These are phyloP conservation scores for Nematocida ausubeli DNA, from an alignment of 371 early-diverging fungal genomes.

Conservation along the genomic window DNA sequence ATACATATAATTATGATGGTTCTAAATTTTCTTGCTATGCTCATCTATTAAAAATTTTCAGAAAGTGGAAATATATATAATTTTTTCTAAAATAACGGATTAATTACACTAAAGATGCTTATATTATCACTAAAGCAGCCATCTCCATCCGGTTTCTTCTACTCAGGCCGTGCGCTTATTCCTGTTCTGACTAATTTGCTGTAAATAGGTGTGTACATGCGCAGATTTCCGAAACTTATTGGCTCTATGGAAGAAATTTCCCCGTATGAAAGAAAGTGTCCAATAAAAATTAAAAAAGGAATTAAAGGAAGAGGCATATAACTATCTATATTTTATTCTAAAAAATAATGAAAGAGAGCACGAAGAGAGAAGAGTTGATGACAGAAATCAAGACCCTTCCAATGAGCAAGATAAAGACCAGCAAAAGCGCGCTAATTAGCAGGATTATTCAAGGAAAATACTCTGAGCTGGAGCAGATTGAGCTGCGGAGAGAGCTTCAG, in stretches of 20 bases:
- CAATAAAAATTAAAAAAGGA: not conserved
- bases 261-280: not conserved
- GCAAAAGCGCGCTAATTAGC: conserved; percentile 9
- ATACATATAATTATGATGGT: conserved; percentile 11
- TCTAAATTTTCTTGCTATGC: not conserved
- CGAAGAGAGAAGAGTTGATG: conserved; percentile 9
- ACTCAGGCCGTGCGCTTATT: too few relatives aligned
- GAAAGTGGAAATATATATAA: not conserved
- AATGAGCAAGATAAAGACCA: conserved; percentile 23
- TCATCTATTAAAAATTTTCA: conserved; percentile 13
- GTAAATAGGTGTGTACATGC: too few relatives aligned
- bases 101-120: too few relatives aligned
- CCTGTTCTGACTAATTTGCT: too few relatives aligned
- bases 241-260: too few relatives aligned
- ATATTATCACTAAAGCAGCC: too few relatives aligned
- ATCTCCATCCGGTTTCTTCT: too few relatives aligned
- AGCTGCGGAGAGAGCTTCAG: conserved; percentile 35
- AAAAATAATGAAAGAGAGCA: conserved; percentile 10
- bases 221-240: too few relatives aligned
- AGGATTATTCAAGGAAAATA: conserved; percentile 12
- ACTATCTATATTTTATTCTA: conserved; percentile 15
- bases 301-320: not conserved
- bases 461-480: conserved; percentile 13
- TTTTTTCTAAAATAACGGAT: too few relatives aligned
- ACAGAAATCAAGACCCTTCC: conserved; percentile 9